These are phyloP conservation scores for Cyphellophora europaea DNA, from an alignment of 2,329 filamentous ascomycete genomes.

Conservation along the genomic window DNA sequence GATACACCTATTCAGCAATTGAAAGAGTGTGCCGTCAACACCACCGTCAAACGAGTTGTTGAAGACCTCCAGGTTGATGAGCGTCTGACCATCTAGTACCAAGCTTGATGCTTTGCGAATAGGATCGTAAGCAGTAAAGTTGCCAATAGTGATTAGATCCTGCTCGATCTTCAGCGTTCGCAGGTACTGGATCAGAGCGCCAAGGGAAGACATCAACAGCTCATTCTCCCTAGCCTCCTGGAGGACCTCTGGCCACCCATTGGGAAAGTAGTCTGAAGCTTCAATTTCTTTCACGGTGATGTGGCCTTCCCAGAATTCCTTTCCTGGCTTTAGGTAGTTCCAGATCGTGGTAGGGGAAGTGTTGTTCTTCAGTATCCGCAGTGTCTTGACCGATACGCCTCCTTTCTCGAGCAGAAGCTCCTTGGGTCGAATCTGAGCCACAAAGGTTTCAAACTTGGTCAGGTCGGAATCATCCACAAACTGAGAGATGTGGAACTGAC, in stretches of 20 bases:
- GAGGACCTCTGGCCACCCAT: slow-evolving; percentile 70
- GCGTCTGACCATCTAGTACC: slow-evolving; percentile 86
- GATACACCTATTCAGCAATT: slow-evolving; percentile 83
- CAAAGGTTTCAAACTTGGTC: slow-evolving; percentile 94
- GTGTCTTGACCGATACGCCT: slow-evolving; percentile 72
- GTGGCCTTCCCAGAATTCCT: slow-evolving; percentile 87
- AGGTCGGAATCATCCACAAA: slow-evolving; percentile 87
- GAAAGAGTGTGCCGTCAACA: slow-evolving; percentile 77
- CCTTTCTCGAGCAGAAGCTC: slow-evolving; percentile 87
- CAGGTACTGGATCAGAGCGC: slow-evolving; percentile 80
- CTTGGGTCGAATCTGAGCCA: slow-evolving; percentile 82
- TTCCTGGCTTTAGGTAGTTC: slow-evolving; percentile 80
- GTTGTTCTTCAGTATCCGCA: slow-evolving; percentile 93
- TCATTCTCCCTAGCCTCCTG: slow-evolving; percentile 67
- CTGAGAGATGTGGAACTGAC: slow-evolving; percentile 86
- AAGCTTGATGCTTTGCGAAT: slow-evolving; percentile 85
- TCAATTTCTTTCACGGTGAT: slow-evolving; percentile 72
- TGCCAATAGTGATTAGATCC: slow-evolving; percentile 77
- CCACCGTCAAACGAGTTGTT: slow-evolving; percentile 85
- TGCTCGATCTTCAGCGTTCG: slow-evolving; percentile 79
- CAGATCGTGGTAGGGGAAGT: slow-evolving; percentile 86
- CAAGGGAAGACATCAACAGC: slow-evolving; percentile 79
- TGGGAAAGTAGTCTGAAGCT: slow-evolving; percentile 68
- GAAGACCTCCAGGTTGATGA: slow-evolving; percentile 97
- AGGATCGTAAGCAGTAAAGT: slow-evolving; percentile 85